phyloP scores from a whole-genome alignment of 345 rosid genomes.

The Anacardium occidentale region DNA sequence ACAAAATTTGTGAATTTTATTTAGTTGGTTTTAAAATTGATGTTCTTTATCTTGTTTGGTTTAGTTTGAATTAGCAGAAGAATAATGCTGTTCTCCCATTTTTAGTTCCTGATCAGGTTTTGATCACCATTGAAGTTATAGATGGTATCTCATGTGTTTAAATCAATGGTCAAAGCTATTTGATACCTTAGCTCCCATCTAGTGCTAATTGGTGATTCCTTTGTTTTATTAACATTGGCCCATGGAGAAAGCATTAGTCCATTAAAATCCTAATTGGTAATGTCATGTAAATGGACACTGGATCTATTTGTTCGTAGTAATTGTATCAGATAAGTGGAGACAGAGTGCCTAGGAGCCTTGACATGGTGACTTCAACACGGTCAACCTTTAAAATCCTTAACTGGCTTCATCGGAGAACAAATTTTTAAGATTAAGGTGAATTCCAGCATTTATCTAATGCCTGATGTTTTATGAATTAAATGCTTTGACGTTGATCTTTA shows the following conservation, averaged over 20 bases:
- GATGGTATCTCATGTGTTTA: neutral
- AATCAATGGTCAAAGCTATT: neutral
- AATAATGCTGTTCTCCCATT: neutral
- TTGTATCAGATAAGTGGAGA: too few relatives aligned
- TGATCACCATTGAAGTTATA: neutral
- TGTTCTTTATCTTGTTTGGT: neutral
- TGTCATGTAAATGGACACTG: too few relatives aligned
- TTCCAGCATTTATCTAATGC: too few relatives aligned
- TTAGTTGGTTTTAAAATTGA: neutral
- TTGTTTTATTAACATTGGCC: neutral
- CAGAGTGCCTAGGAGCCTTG: neutral
- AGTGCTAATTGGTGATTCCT: neutral
- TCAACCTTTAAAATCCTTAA: neutral
- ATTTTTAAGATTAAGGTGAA: neutral
- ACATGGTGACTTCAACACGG: neutral
- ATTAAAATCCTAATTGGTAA: neutral
- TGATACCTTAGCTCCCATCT: neutral
- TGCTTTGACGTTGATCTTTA: slow-evolving; percentile 14
- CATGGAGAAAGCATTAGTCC: neutral
- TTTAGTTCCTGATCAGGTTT: neutral
- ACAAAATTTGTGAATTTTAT: neutral
- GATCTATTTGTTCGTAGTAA: too few relatives aligned
- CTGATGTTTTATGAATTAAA: neutral
- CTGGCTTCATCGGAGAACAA: neutral
- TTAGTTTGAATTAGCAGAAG: neutral